A percentile compares a stretch with the other conserved stretches of the same genome.
These are phyloP conservation scores for Xerocomus cyaneibrunnescens DNA, from an alignment of 1,284 basidiomycete genomes.

Conservation along the genomic window DNA sequence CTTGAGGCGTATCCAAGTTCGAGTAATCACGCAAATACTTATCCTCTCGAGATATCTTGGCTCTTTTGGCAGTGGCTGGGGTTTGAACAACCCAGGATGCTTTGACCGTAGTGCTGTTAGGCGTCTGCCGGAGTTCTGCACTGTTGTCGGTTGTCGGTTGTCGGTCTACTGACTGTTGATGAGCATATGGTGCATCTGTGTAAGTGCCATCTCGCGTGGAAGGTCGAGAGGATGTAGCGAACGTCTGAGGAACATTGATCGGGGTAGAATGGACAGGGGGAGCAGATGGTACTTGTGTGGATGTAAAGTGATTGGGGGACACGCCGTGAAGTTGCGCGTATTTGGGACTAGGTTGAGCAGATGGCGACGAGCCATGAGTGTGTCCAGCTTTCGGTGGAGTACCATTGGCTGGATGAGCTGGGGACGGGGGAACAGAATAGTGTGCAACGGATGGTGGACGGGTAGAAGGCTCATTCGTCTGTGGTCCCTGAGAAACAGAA, in stretches of 20 bases:
- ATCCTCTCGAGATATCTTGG: conserved; percentile 27
- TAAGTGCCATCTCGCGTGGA: conserved; percentile 24
- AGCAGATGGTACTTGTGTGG: conserved; percentile 17
- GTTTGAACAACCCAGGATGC: conserved; percentile 38
- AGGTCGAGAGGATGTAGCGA: conserved; percentile 29
- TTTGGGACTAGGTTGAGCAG: conserved; percentile 30
- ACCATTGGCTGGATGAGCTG: conserved; percentile 11
- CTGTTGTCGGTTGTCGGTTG: conserved; percentile 10
- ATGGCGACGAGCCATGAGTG: conserved; percentile 8
- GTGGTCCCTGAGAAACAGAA: conserved; percentile 32
- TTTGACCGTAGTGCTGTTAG: conserved; percentile 27
- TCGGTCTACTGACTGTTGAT: conserved; percentile 17
- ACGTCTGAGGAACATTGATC: conserved; percentile 14
- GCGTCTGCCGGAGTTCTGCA: conserved; percentile 15
- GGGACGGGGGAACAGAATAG: conserved; percentile 23
- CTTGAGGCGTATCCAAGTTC: conserved; percentile 26
- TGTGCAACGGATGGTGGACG: conserved; percentile 29
- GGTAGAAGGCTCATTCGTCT: conserved; percentile 25
- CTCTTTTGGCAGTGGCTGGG: conserved; percentile 18
- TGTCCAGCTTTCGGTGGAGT: conserved; percentile 19
- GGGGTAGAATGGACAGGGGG: conserved; percentile 27
- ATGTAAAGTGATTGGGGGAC: conserved; percentile 9
- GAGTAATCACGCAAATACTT: conserved; percentile 29
- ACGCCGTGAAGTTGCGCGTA: conserved; percentile 21
- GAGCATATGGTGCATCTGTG: conserved; percentile 6